phyloP scores from a whole-genome alignment of 257 asterid species.

The Scutellaria minor region DNA sequence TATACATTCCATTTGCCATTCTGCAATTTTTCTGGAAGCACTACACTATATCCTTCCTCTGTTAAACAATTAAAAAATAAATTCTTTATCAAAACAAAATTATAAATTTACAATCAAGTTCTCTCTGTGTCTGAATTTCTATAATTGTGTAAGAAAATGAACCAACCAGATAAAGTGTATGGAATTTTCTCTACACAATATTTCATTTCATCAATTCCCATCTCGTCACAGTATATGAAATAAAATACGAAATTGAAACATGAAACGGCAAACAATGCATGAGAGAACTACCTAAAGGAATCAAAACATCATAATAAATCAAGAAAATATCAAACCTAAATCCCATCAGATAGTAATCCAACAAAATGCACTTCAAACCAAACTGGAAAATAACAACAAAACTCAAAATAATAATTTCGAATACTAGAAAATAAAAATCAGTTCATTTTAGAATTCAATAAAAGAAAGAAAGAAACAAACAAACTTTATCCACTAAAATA shows the following conservation, averaged over 20 bases:
- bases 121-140: not conserved
- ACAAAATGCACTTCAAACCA: conserved; percentile 7
- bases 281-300: conserved; percentile 8
- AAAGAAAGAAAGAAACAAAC: not conserved
- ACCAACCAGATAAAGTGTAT: conserved; percentile 8
- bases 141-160: conserved; percentile 24
- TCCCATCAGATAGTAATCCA: not conserved
- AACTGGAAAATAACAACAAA: not conserved
- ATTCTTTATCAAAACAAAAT: too few species aligned
- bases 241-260: not conserved
- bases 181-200: not conserved
- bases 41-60: conserved; percentile 71
- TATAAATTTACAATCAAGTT: too few species aligned
- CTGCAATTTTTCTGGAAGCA: conserved; percentile 69
- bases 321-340: not conserved
- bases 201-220: not conserved
- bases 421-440: not conserved
- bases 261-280: not conserved
- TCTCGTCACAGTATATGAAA: too few species aligned
- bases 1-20: conserved; percentile 78
- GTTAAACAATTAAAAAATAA: conserved; percentile 23
- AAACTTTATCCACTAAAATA: not conserved
- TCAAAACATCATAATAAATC: not conserved
- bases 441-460: not conserved
- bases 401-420: too few species aligned